phyloP scores from a whole-genome alignment of 768 basidiomycete genomes.

The Pleurotus salmoneostramineus region DNA sequence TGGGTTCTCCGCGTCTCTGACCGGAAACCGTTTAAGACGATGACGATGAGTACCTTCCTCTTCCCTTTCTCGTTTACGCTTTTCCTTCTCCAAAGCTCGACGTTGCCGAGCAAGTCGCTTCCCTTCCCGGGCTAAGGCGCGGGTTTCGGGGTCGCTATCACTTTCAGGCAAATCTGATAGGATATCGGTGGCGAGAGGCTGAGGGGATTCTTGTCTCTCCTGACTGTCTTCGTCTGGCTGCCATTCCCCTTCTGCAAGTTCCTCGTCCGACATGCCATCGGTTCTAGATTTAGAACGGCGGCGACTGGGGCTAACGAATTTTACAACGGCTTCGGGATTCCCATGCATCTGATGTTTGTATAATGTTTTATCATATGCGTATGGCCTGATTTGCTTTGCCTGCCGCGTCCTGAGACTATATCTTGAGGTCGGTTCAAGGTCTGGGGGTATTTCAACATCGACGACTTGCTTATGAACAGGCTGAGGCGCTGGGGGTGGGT shows the following conservation, averaged over 20 bases:
- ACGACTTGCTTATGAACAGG: neutral
- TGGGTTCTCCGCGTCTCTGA: neutral
- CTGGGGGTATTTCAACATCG: neutral
- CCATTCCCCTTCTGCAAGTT: constrained; percentile 20
- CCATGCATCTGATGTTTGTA: constrained; percentile 50
- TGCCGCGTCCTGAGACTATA: constrained; percentile 57
- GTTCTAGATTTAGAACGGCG: constrained; percentile 13
- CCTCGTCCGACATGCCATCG: constrained; percentile 20
- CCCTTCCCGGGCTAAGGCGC: constrained; percentile 26
- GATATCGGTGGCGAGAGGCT: constrained; percentile 26
- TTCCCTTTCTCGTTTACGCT: constrained; percentile 13
- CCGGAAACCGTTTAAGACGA: constrained; percentile 19
- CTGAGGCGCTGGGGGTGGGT: neutral
- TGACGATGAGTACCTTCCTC: neutral
- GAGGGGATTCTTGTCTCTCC: neutral
- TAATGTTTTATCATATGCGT: constrained; percentile 45
- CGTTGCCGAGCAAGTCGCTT: constrained; percentile 21
- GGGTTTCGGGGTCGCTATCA: constrained; percentile 27
- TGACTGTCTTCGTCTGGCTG: constrained; percentile 11
- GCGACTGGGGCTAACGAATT: constrained; percentile 31
- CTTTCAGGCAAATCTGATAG: constrained; percentile 38
- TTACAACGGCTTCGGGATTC: constrained; percentile 69
- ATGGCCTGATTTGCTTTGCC: constrained; percentile 58
- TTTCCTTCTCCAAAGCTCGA: neutral
- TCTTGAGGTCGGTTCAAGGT: constrained; percentile 13